These are phyloP conservation scores for Arxiozyma bovina DNA, from an alignment of 1,139 yeast species.

Conservation along the genomic window DNA sequence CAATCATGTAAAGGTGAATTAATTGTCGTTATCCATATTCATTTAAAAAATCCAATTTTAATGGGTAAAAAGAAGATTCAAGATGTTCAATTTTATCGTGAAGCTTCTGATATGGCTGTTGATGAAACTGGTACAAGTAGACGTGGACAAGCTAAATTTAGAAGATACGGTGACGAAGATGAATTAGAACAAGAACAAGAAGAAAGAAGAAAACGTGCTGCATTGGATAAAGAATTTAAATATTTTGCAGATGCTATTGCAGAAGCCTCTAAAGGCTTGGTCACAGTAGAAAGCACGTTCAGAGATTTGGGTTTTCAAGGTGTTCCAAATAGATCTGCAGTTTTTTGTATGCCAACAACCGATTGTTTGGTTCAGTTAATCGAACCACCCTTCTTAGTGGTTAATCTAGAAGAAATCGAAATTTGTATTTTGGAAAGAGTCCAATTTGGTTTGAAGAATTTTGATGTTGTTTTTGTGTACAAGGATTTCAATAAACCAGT, in stretches of 20 bases:
- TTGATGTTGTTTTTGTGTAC: constrained; percentile 89
- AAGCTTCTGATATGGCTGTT: constrained; percentile 91
- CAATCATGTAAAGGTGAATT: constrained; percentile 95
- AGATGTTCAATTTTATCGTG: constrained; percentile 93
- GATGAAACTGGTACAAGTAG: constrained; percentile 97
- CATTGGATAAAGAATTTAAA: constrained; percentile 86
- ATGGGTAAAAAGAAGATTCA: constrained; percentile 93
- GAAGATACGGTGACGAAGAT: constrained; percentile 96
- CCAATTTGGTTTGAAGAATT: constrained; percentile 92
- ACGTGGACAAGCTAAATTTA: constrained; percentile 44
- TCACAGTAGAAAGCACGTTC: constrained; percentile 90
- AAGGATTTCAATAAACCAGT: constrained; percentile 85
- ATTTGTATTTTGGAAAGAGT: constrained; percentile 94
- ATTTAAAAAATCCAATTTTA: constrained; percentile 85
- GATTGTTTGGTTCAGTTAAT: constrained; percentile 90
- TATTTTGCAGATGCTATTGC: constrained; percentile 84
- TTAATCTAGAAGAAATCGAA: constrained; percentile 86
- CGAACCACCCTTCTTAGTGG: constrained; percentile 91
- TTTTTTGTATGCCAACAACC: constrained; percentile 92
- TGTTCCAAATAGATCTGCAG: constrained; percentile 93
- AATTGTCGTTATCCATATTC: constrained; percentile 86
- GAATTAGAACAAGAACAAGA: constrained; percentile 98
- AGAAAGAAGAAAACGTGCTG: constrained; percentile 85
- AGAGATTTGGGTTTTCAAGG: constrained; percentile 96
- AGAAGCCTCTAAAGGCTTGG: constrained; percentile 69